Conservation (phyloP, 306 rosid species). For the Ammopiptanthus mongolicus region DNA sequence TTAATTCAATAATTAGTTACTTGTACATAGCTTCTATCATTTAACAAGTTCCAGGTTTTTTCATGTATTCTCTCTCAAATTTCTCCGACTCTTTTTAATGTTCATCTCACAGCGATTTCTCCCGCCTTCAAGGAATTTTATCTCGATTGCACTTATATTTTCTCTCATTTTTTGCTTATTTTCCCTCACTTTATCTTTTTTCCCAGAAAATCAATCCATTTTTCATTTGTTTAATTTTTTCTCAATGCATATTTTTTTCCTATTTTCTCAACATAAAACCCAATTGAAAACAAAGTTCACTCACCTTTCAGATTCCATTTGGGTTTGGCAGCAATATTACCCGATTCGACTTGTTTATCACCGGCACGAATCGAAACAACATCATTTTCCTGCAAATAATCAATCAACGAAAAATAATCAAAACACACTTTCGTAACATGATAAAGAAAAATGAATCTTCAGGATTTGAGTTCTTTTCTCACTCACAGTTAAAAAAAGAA, state of each 20-base stretch:
- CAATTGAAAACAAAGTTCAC: neutral
- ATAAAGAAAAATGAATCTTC: no score
- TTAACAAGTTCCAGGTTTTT: no score
- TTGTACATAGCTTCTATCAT: no score
- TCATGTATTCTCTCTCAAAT: no score
- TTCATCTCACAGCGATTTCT: no score
- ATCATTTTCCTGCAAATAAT: constrained; percentile 36
- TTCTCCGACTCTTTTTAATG: no score
- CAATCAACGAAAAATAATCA: neutral
- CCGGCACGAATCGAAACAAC: neutral
- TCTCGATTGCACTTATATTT: neutral
- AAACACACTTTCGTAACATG: neutral
- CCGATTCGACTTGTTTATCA: constrained; percentile 7
- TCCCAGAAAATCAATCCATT: neutral
- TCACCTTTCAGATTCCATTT: constrained; percentile 69
- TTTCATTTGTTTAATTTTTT: neutral
- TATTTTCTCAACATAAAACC: neutral
- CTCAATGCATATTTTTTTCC: neutral
- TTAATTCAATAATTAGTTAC: no score
- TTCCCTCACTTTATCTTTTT: neutral
- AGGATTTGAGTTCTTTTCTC: no score
- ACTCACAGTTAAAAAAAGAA: no score
- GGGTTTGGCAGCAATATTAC: constrained; percentile 23
- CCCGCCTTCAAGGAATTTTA: no score
- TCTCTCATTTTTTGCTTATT: no score